These are phyloP conservation scores for Dryadomyces quercivorus DNA, from an alignment of 2,329 filamentous ascomycete genomes.

Conservation along the genomic window DNA sequence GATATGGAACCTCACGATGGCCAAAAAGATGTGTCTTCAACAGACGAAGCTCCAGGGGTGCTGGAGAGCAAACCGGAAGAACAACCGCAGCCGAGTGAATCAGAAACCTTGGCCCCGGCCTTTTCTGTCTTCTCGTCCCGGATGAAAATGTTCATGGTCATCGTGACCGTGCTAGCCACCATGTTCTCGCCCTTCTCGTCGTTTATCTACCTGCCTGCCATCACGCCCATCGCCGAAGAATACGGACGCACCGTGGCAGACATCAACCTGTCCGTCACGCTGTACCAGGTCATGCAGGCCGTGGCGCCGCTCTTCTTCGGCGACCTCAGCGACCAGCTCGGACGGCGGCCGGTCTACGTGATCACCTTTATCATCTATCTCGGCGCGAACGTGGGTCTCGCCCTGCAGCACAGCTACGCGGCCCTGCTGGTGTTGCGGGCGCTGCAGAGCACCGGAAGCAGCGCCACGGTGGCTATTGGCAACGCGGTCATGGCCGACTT, in stretches of 20 bases:
- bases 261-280: constrained; percentile 29
- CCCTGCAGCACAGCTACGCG: constrained; percentile 27
- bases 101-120: no score
- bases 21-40: no score
- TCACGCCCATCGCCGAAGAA: constrained; percentile 27
- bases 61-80: no score
- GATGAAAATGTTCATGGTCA: constrained; percentile 16
- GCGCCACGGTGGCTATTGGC: constrained; percentile 40
- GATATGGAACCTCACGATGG: no score
- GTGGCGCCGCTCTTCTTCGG: constrained; percentile 37
- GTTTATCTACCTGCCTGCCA: constrained; percentile 32
- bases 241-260: constrained; percentile 20
- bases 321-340: constrained; percentile 34
- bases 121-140: constrained; percentile 14
- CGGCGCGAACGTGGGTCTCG: constrained; percentile 32
- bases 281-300: constrained; percentile 38
- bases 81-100: no score
- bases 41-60: no score
- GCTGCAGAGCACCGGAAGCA: constrained; percentile 38
- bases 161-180: constrained; percentile 17
- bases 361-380: constrained; percentile 33
- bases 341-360: constrained; percentile 35
- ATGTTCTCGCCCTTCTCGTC: constrained; percentile 20
- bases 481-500: constrained; percentile 35
- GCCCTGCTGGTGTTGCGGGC: constrained; percentile 35